Conservation (phyloP, 2,329 filamentous ascomycete genomes). For the Pestalotiopsis sp. region DNA sequence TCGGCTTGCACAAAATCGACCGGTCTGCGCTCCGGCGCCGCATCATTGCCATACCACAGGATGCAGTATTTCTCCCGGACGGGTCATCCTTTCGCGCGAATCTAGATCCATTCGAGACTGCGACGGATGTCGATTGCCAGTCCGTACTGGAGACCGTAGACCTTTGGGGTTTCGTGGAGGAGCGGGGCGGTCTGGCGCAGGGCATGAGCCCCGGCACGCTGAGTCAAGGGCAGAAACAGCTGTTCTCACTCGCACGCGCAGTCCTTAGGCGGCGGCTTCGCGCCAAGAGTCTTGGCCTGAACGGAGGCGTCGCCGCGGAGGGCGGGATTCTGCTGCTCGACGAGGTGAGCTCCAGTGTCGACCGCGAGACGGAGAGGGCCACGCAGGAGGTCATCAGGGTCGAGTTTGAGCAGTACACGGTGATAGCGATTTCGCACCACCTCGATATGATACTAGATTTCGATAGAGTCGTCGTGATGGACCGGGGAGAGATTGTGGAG, state of each 20-base stretch:
- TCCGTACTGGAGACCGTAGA: conserved; percentile 25
- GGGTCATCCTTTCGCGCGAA: conserved; percentile 35
- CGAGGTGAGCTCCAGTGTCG: conserved; percentile 34
- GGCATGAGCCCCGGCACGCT: conserved; percentile 43
- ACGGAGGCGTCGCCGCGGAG: conserved; percentile 25
- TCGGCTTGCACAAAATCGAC: conserved; percentile 32
- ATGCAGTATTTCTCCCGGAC: conserved; percentile 42
- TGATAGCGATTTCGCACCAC: conserved; percentile 47
- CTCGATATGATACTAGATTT: conserved; percentile 50
- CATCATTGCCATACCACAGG: conserved; percentile 45
- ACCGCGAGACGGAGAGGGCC: conserved; percentile 29
- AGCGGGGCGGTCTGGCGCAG: conserved; percentile 26
- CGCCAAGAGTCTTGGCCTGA: conserved; percentile 21
- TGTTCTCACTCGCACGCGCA: conserved; percentile 29
- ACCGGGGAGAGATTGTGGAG: conserved; percentile 46
- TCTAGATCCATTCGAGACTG: conserved; percentile 31
- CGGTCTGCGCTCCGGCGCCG: conserved; percentile 37
- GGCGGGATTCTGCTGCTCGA: conserved; percentile 33
- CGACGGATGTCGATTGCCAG: conserved; percentile 22
- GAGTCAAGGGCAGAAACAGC: conserved; percentile 50
- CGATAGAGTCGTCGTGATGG: conserved; percentile 49
- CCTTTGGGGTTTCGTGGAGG: conserved; percentile 24
- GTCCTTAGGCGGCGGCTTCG: conserved; percentile 26
- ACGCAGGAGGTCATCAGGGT: conserved; percentile 34
- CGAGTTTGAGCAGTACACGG: conserved; percentile 49